Base-by-base conservation (phyloP, 2,329 filamentous ascomycete genomes). In the Clonostachys sp. region DNA sequence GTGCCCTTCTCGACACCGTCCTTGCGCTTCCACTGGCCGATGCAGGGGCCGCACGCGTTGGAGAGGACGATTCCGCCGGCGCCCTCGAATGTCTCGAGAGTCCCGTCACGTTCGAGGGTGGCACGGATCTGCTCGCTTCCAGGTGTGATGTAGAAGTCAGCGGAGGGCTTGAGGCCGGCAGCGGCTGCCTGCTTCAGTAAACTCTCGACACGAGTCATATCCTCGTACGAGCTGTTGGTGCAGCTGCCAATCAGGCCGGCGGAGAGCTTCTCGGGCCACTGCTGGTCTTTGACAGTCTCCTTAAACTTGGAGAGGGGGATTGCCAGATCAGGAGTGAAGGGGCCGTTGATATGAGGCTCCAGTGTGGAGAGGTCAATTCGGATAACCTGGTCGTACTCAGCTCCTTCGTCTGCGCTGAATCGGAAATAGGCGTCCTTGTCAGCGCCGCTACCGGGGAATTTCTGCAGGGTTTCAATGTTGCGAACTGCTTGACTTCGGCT, bases 161-260 rank as follows among this genome's bases (percentile, higher is more conserved):
- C 83, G 59, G 86, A 89, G 38, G 94, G 91, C 72, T 90, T 89
- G 50, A 99, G 75, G 14, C 94, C 94, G n/a, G 91, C 94, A 50
- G 85, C 83, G 45, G 85, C 80, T 10, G 94, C 94, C 67, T 96
- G 91, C 67, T 92, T 91, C 49, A 97, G 89, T 48, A 99, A 81
- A 61, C 91, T 84, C 70, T 96, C 92, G 13, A 91, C 89, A 51
- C 92, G 86, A 35, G 91, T 95, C 94, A 99, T 99, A 65, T 99
- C 94, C 70, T 96, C 87, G 67, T 97, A 99, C 3, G 94, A 97
- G 66, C 89, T 95, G 78, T 99, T 99, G 45, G 94, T 99, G 77
- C 94, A 99, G 72, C 91, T 96, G 51, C 94, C 94, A 62, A 99
- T 99, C 47, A 99, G 79, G 45, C 91, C 91, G 24, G 94, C 92